Conservation (phyloP, 306 rosid genomes). For the Adenanthera pavonina region DNA sequence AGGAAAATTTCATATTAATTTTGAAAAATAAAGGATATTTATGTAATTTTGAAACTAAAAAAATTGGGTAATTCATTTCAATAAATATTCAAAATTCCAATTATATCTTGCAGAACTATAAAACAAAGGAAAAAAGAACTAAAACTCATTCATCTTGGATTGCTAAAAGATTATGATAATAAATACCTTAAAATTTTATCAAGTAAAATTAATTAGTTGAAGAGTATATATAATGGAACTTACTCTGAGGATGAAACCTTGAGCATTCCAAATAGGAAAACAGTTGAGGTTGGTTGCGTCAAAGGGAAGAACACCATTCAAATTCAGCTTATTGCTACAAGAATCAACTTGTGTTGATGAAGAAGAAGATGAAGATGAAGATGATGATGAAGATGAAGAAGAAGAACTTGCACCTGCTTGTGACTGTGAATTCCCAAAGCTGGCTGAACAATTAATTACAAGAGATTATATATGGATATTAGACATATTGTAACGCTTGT, state of each 20-base stretch:
- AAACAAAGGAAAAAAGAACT: no score
- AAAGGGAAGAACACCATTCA: conserved; percentile 51
- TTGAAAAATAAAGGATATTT: no score
- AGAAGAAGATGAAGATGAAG: neutral
- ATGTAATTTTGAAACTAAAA: no score
- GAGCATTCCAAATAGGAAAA: conserved; percentile 65
- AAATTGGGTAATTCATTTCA: no score
- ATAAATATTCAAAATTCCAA: no score
- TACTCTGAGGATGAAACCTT: conserved; percentile 72
- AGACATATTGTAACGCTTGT: conserved; percentile 21
- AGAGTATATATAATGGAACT: conserved; percentile 36
- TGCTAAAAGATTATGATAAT: no score
- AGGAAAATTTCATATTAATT: no score
- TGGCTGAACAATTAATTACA: conserved; percentile 45
- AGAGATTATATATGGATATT: conserved; percentile 42
- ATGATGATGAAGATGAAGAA: neutral
- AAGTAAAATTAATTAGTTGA: neutral
- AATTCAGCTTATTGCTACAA: conserved; percentile 57
- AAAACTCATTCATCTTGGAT: no score
- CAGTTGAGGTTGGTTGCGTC: conserved; percentile 66
- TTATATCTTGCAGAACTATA: no score
- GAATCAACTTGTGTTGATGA: conserved; percentile 63
- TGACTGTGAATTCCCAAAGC: conserved; percentile 50
- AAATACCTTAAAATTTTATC: no score
- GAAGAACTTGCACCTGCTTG: conserved; percentile 51